These are phyloP conservation scores for Phytophthora agathidicida DNA, from an alignment of 352 stramenopile species.

Conservation along the genomic window DNA sequence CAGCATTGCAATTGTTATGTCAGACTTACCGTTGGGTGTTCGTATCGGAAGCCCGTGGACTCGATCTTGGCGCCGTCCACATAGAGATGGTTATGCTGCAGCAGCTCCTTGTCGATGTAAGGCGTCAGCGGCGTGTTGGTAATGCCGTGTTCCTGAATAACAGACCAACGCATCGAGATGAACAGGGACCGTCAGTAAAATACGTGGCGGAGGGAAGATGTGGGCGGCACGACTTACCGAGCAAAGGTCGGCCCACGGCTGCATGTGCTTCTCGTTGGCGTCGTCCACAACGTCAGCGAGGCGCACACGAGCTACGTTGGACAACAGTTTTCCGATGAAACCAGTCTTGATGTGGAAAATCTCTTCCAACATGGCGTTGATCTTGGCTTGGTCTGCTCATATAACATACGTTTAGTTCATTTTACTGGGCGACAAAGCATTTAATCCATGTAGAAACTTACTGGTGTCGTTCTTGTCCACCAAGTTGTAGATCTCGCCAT, in stretches of 20 bases:
- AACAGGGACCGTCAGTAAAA: too few species aligned
- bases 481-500: conserved; percentile 82
- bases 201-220: too few species aligned
- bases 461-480: conserved; percentile 89
- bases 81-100: conserved; percentile 87
- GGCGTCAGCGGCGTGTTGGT: conserved; percentile 85
- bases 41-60: conserved; percentile 75
- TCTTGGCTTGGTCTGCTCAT: conserved; percentile 71
- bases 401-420: conserved; percentile 3
- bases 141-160: conserved; percentile 66
- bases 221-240: conserved; percentile 37
- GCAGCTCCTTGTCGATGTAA: conserved; percentile 90
- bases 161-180: conserved; percentile 10
- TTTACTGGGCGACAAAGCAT: background rate
- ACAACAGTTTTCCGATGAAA: conserved; percentile 88
- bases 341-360: conserved; percentile 86
- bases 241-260: conserved; percentile 87
- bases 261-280: conserved; percentile 92
- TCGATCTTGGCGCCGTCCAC: conserved; percentile 81
- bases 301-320: conserved; percentile 78
- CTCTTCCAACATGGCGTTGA: conserved; percentile 75
- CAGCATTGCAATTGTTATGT: background rate
- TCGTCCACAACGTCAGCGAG: conserved; percentile 86
- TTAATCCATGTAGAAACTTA: conserved; percentile 30
- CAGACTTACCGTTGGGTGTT: conserved; percentile 61